A percentile compares a stretch with the other conserved stretches of the same genome.
phyloP scores from a whole-genome alignment of 2,329 filamentous ascomycete species.

The Hymenoscyphus repandus region DNA sequence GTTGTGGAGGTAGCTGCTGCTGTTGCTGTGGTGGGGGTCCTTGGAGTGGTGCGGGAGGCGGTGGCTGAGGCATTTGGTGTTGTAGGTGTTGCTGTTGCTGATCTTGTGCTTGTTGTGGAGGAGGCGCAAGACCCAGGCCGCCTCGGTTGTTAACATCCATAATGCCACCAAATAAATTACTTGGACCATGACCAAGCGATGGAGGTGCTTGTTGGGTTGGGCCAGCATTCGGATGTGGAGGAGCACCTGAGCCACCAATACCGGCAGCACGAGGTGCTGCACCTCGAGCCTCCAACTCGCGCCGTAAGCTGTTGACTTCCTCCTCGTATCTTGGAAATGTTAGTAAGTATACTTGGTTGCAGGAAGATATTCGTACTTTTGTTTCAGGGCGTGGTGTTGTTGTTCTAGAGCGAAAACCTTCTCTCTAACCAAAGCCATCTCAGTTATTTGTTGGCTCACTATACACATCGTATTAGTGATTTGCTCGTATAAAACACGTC shows the following conservation, averaged over 20 bases:
- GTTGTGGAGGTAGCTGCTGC: slow-evolving; percentile 1
- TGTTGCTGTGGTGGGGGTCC: slow-evolving; percentile 37
- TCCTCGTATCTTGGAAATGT: slow-evolving; percentile 72
- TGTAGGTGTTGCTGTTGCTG: slow-evolving; percentile 49
- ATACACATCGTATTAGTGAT: background rate
- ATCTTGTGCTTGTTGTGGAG: slow-evolving; percentile 53
- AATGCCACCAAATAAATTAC: slow-evolving; percentile 90
- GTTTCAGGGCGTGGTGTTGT: slow-evolving; percentile 79
- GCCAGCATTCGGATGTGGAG: slow-evolving; percentile 63
- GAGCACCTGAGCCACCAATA: slow-evolving; percentile 53
- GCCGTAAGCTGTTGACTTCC: slow-evolving; percentile 77
- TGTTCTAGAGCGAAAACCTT: slow-evolving; percentile 94
- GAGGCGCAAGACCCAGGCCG: slow-evolving; percentile 74
- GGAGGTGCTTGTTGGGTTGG: slow-evolving; percentile 81
- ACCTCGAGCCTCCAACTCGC: slow-evolving; percentile 74
- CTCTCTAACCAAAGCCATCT: slow-evolving; percentile 89
- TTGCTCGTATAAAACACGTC: background rate
- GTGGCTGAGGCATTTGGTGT: slow-evolving; percentile 71
- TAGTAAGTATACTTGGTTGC: slow-evolving; percentile 3
- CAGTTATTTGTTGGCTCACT: slow-evolving; percentile 88
- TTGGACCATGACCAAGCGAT: slow-evolving; percentile 78
- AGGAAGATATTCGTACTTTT: slow-evolving; percentile 61
- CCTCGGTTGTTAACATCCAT: slow-evolving; percentile 87
- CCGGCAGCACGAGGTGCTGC: slow-evolving; percentile 61
- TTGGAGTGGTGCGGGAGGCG: slow-evolving; percentile 42